Base-by-base conservation (phyloP, 139 green algal genomes). In the Chara braunii region DNA sequence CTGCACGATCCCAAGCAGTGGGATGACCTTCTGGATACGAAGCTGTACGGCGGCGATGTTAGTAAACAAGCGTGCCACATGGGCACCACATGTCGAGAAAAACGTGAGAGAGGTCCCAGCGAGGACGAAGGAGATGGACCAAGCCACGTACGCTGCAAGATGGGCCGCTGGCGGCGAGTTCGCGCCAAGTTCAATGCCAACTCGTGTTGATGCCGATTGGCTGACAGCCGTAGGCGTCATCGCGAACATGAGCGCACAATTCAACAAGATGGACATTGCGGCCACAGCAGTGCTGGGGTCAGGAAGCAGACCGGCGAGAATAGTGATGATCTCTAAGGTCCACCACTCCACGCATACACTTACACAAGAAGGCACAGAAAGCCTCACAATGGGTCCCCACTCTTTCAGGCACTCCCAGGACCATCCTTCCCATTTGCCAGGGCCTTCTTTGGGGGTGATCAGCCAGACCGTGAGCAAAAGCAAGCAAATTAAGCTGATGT, bases 281-380 rank as follows among this genome's bases (percentile, higher is more conserved):
- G 58, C 26, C 18, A 73, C 56, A 26, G 53, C 40, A 3, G 33
- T 31, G 18, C 37, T 28, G 3, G 64, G 26, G 56, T 73, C 40
- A 22, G 64, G 64, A 26, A 73, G 61, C 24, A 73, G 43, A 24
- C 64, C 64, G 12, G 64, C 64, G 8, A 73, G 43, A 35, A 73
- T 29, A 12, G 56, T 23, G 9, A 72, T 24, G 26, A 73, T 71
- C 40, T 73, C 64, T 37, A 59, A 73, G 64, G 37, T 61, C 64
- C 64, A 73, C 30, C 30, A 71, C 32, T 73, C 64, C 12, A 73
- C 54, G 53, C 64, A n/a, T n/a, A n/a, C n/a, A n/a, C n/a, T n/a
- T n/a, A n/a, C n/a, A n/a, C n/a, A n/a, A n/a, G n/a, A n/a, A n/a
- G n/a, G n/a, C n/a, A n/a, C n/a, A n/a, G n/a, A n/a, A n/a, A n/a